phyloP scores from a whole-genome alignment of 306 rosid species.

The Prunus salicina region DNA sequence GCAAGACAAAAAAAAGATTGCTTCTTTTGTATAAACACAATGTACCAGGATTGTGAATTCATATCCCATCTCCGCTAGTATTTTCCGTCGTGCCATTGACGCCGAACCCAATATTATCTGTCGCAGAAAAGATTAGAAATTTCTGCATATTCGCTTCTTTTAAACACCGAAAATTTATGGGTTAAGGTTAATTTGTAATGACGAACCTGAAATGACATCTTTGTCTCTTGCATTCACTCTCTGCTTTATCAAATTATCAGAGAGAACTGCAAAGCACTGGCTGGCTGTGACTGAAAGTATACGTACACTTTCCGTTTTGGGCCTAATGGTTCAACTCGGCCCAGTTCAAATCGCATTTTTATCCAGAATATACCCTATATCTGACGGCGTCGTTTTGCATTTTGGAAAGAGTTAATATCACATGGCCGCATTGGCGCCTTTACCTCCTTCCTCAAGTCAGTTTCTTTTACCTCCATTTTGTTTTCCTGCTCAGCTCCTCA shows the following conservation, averaged over 20 bases:
- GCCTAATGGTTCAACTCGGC: neutral
- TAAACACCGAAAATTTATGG: neutral
- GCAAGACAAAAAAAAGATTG: constrained; percentile 3
- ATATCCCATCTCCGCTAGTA: constrained; percentile 84
- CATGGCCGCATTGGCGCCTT: neutral
- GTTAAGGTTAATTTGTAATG: neutral
- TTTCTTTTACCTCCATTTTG: neutral
- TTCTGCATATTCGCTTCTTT: neutral
- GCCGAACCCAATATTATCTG: constrained; percentile 90
- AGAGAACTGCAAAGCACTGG: neutral
- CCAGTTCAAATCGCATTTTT: neutral
- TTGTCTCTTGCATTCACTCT: neutral
- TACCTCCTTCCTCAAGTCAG: neutral
- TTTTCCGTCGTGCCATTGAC: constrained; percentile 73
- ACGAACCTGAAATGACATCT: constrained; percentile 30
- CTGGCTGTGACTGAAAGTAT: no score
- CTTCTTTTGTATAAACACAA: neutral
- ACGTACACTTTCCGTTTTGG: neutral
- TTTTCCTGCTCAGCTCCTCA: neutral
- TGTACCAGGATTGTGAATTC: constrained; percentile 69
- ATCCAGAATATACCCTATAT: neutral
- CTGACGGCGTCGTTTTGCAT: neutral
- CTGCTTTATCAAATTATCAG: neutral
- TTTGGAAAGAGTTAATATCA: neutral
- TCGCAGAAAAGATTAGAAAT: neutral